Evolutionary conservation across 2,329 filamentous ascomycete species (phyloP), one percentile per base, ranked within the genome.

Genomic region (Colletotrichum sublineola): DNA sequence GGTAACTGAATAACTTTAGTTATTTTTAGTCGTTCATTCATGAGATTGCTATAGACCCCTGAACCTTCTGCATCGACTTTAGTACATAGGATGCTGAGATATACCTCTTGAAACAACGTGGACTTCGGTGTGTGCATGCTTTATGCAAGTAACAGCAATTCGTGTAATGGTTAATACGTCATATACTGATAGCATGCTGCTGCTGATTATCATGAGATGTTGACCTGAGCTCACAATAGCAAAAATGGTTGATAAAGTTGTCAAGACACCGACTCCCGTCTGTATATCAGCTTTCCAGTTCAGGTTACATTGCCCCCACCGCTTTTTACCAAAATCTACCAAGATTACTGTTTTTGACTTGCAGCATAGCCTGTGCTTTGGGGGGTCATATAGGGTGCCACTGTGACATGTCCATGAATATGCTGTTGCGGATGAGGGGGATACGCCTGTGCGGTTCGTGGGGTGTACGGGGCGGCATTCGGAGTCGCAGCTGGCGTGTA

Each of bases 401-500:
- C 53, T 56, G 33, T 7, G 0, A 2, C 55, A 57, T 15, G 11
- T 15, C 20, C 33, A 24, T 14, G 7, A 12, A 2, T 20, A 24
- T 15, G 31, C 12, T 20, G 2, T 20, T 36, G 52, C 15, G 33
- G 12, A 18, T 40, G 6, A 33, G 31, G 3, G 4, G 36, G 9
- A 8, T 57, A n/a, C 11, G 20, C 36, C 7, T n/a, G 36, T 24
- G 33, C 12, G 18, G n/a, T 6, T 24, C 40, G 36, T 5, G 20
- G 55, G 2, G 7, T 15, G 11, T 15, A 40, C 2, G 33, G 20
- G 8, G 33, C 18, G 8, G 33, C 18, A 9, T 42, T 42, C n/a
- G 63, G 63, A 4, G 63, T 67, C 8, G 63, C 53, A 18, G 53
- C 53, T 20, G 63, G 63, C 20, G 63, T 67, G 42, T 67, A 67